These are phyloP conservation scores for Fusarium chuoi DNA, from an alignment of 2,329 filamentous ascomycete genomes.

Conservation along the genomic window DNA sequence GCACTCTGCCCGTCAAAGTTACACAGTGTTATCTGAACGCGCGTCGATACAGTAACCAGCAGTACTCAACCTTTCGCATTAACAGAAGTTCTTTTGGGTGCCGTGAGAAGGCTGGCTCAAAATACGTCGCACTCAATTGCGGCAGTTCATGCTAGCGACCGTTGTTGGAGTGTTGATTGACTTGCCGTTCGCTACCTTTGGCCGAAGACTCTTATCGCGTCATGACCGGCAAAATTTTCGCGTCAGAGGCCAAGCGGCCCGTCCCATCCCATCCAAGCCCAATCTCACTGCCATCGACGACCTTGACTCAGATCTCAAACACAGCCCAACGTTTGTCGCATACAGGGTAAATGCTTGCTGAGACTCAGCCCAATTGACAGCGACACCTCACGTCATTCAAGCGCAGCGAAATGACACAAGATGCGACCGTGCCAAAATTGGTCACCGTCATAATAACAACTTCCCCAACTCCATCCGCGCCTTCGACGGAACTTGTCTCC, in stretches of 20 bases:
- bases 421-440: not conserved
- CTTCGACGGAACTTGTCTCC: slow-evolving; percentile 62
- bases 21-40: slow-evolving; percentile 5
- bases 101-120: not conserved
- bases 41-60: not conserved
- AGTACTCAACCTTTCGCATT: not conserved
- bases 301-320: slow-evolving; percentile 1
- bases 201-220: not conserved
- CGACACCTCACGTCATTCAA: not conserved
- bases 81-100: not conserved
- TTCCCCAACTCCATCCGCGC: slow-evolving; percentile 64
- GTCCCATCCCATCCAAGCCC: slow-evolving; percentile 7
- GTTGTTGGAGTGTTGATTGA: not conserved
- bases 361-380: not conserved
- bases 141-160: not conserved
- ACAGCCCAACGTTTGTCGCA: not conserved
- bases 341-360: slow-evolving; percentile 24
- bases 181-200: not conserved
- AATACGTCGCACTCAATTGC: not conserved
- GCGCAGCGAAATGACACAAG: slow-evolving; percentile 11
- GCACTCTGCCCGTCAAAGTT: slow-evolving; percentile 7
- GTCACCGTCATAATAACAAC: slow-evolving; percentile 61
- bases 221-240: slow-evolving; percentile 11
- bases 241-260: slow-evolving; percentile 11
- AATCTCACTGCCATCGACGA: slow-evolving; percentile 13